phyloP scores from a whole-genome alignment of 192 early-diverging fungal species.

The Pilaira anomala region DNA sequence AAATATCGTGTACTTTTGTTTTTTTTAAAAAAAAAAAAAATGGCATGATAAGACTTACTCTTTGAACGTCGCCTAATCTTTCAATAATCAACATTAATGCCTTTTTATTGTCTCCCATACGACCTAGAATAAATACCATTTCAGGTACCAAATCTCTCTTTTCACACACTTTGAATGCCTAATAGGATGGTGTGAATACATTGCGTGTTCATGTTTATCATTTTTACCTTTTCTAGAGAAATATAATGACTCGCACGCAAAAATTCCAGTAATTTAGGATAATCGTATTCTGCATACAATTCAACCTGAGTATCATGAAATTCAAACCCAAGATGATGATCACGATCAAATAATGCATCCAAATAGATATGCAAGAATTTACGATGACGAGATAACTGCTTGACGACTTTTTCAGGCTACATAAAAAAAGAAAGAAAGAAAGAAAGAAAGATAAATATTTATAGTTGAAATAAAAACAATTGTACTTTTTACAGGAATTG shows the following conservation, averaged over 20 bases:
- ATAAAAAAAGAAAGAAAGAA: neutral
- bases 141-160: slow-evolving; percentile 87
- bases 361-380: slow-evolving; percentile 85
- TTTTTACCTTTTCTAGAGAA: slow-evolving; percentile 66
- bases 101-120: slow-evolving; percentile 94
- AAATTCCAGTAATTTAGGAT: slow-evolving; percentile 75
- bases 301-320: slow-evolving; percentile 80
- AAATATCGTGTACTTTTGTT: neutral
- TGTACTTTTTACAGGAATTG: slow-evolving; percentile 60
- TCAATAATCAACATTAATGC: slow-evolving; percentile 94
- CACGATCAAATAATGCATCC: slow-evolving; percentile 79
- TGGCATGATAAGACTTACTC: slow-evolving; percentile 45
- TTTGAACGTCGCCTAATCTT: slow-evolving; percentile 81
- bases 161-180: slow-evolving; percentile 83
- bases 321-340: slow-evolving; percentile 65
- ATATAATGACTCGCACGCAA: slow-evolving; percentile 75
- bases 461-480: neutral
- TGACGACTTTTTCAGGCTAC: slow-evolving; percentile 63
- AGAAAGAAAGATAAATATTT: too few species aligned
- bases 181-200: slow-evolving; percentile 21
- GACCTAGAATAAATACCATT: slow-evolving; percentile 95
- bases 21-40: slow-evolving; percentile 3
- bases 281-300: slow-evolving; percentile 90
- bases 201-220: slow-evolving; percentile 10
- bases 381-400: slow-evolving; percentile 57